Percentiles rank a stretch among this genome's conserved stretches.
Conservation (phyloP, 495 filamentous ascomycete species). For the Lineolata rhizophorae region DNA sequence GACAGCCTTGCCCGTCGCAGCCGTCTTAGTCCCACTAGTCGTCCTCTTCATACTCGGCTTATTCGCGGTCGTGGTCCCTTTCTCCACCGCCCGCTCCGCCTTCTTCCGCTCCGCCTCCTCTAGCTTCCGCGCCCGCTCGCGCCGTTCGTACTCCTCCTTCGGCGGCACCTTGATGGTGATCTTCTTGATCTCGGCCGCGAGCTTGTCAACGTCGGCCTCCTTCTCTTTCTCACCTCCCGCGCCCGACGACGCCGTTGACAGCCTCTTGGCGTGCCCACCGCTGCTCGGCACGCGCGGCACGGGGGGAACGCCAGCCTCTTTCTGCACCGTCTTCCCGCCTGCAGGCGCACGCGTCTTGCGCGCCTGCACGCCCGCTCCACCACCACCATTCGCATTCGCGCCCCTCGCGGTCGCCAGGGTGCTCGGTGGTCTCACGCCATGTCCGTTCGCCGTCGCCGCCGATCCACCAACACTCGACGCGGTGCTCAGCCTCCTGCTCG, state of each 20-base stretch:
- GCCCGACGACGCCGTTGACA: conserved; percentile 3
- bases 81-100: conserved; percentile 4
- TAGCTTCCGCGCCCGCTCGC: conserved; percentile 24
- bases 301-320: conserved; percentile 1
- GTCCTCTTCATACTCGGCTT: conserved; percentile 9
- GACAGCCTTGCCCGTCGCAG: conserved; percentile 1
- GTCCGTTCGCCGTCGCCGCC: conserved; percentile 3
- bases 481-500: conserved; percentile 19
- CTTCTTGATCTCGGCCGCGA: conserved; percentile 43
- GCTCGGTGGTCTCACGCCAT: too few relatives aligned
- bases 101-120: conserved; percentile 10
- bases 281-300: neutral
- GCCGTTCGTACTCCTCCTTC: conserved; percentile 44
- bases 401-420: conserved; percentile 8
- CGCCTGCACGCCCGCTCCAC: conserved; percentile 5
- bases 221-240: conserved; percentile 4
- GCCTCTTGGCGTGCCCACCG: neutral
- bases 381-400: conserved; percentile 1
- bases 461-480: conserved; percentile 15
- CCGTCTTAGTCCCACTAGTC: conserved; percentile 2
- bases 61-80: conserved; percentile 4
- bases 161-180: conserved; percentile 57
- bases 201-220: conserved; percentile 31
- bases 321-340: neutral
- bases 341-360: conserved; percentile 7